A percentile compares a stretch with the other conserved stretches of the same genome.
phyloP scores from a whole-genome alignment of 2,329 filamentous ascomycete species.

The Fusarium phyllophilum region DNA sequence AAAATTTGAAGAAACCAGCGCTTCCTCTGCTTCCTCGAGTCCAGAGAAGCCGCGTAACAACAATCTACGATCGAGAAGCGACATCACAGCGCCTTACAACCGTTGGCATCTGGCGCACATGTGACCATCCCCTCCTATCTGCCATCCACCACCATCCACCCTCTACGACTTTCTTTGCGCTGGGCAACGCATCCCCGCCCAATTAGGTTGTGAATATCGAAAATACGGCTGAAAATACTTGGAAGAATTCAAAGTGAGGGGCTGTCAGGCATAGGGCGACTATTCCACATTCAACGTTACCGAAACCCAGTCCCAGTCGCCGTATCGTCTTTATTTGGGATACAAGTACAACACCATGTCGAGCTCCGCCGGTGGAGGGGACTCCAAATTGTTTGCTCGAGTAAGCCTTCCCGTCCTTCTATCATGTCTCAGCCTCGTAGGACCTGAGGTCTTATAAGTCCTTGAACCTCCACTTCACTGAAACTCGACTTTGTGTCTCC shows the following conservation, averaged over 20 bases:
- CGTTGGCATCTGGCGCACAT: conserved; percentile 39
- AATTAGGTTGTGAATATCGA: conserved; percentile 39
- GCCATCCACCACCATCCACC: conserved; percentile 36
- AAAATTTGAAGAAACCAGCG: neutral
- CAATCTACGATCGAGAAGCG: conserved; percentile 24
- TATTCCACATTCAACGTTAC: conserved; percentile 38
- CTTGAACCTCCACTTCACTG: conserved; percentile 2
- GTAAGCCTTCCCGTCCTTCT: conserved; percentile 64
- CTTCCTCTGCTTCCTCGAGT: neutral
- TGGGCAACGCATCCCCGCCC: conserved; percentile 34
- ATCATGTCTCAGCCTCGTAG: conserved; percentile 29
- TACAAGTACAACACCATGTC: conserved; percentile 60
- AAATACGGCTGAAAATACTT: conserved; percentile 20
- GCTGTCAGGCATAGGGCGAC: conserved; percentile 33
- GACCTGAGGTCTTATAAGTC: conserved; percentile 24
- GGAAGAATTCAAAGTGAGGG: conserved; percentile 40
- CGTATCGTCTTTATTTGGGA: conserved; percentile 33
- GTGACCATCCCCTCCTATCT: conserved; percentile 40
- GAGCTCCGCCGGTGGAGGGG: conserved; percentile 74
- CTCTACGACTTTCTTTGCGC: conserved; percentile 36
- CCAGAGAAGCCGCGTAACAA: conserved; percentile 6
- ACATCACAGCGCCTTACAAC: conserved; percentile 34
- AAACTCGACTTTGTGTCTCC: conserved; percentile 13
- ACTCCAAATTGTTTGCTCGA: conserved; percentile 99
- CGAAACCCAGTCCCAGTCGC: conserved; percentile 27